A percentile compares a stretch with the other conserved stretches of the same genome.
phyloP scores from a whole-genome alignment of 169 alveolate genomes.

The Prorocentrum cordatum region DNA sequence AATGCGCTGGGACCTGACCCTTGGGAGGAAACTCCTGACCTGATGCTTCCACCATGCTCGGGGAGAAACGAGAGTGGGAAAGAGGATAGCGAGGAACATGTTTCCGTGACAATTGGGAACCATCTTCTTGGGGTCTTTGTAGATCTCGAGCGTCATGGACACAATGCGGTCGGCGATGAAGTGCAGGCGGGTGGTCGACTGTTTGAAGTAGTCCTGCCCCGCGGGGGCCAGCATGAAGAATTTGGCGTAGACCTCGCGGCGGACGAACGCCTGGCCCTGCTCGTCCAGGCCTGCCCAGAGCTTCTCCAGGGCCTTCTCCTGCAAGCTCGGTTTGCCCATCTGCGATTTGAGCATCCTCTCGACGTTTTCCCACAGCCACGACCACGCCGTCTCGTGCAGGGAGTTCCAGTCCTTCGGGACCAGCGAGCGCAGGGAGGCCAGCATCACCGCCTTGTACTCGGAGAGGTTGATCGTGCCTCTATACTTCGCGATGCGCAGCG shows the following conservation, averaged over 20 bases:
- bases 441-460: slow-evolving; percentile 50
- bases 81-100: no score
- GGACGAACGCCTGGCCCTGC: background rate
- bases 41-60: background rate
- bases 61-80: no score
- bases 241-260: slow-evolving; percentile 29
- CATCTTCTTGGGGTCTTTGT: slow-evolving; percentile 18
- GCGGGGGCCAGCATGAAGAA: background rate
- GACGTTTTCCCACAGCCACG: slow-evolving; percentile 61
- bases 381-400: slow-evolving; percentile 64
- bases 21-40: no score
- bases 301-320: slow-evolving; percentile 5
- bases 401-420: slow-evolving; percentile 65
- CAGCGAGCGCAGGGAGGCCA: slow-evolving; percentile 41
- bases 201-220: slow-evolving; percentile 46
- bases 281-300: background rate
- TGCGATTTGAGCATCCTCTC: background rate
- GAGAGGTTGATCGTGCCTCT: background rate
- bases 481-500: slow-evolving; percentile 26
- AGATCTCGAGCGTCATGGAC: slow-evolving; percentile 45
- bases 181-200: slow-evolving; percentile 37
- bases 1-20: no score
- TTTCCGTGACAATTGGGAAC: no score
- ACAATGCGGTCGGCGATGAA: slow-evolving; percentile 50
- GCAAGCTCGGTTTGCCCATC: slow-evolving; percentile 29